Conservation (phyloP, 495 filamentous ascomycete species). For the Daldinia vernicosa region DNA sequence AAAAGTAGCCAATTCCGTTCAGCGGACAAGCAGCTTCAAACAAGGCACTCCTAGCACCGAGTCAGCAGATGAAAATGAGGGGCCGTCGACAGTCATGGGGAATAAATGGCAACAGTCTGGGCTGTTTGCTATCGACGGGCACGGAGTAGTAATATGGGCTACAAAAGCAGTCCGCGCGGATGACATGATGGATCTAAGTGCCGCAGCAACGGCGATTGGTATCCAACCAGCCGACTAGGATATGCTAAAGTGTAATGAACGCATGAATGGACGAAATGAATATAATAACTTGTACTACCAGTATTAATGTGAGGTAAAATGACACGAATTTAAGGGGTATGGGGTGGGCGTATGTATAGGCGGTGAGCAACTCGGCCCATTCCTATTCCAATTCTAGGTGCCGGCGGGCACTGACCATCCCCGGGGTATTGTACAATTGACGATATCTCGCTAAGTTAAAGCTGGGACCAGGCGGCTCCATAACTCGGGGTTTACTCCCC, state of each 20-base stretch:
- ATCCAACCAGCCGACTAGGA: constrained; percentile 18
- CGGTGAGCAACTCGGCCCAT: constrained; percentile 1
- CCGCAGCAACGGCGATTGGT: constrained; percentile 52
- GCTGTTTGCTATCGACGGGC: constrained; percentile 63
- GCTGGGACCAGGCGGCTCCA: background rate
- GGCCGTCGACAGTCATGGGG: constrained; percentile 63
- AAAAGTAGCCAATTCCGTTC: constrained; percentile 49
- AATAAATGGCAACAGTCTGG: constrained; percentile 68
- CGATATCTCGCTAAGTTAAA: constrained; percentile 1
- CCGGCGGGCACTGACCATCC: background rate
- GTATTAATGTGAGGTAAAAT: background rate
- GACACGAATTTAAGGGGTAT: background rate
- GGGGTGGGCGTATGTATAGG: background rate
- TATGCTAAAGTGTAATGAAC: background rate
- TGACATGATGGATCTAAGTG: constrained; percentile 63
- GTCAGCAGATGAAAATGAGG: constrained; percentile 35
- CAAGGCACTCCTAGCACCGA: constrained; percentile 9
- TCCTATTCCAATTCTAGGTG: background rate
- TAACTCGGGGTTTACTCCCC: background rate
- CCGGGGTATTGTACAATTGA: background rate
- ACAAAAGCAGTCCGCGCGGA: constrained; percentile 57
- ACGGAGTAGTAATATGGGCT: constrained; percentile 62
- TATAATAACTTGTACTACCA: background rate
- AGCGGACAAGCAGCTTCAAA: constrained; percentile 41
- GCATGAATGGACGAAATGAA: constrained; percentile 10